Conservation (phyloP, 1,139 yeast species). For the Torulaspora pretoriensis region DNA sequence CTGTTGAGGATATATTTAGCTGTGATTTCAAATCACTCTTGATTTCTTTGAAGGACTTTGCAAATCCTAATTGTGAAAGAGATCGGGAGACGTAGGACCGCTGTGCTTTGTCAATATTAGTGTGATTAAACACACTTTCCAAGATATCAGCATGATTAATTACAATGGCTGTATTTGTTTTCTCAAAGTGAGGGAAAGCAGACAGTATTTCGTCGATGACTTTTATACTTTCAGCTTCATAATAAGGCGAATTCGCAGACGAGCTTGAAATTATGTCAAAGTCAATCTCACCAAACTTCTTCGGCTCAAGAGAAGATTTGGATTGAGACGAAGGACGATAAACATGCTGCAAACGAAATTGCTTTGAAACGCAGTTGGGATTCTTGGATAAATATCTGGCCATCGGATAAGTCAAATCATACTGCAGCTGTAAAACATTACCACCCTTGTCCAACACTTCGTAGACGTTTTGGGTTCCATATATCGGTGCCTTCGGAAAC, state of each 20-base stretch:
- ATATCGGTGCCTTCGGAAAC: conserved; percentile 78
- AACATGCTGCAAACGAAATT: conserved; percentile 74
- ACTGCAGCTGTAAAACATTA: conserved; percentile 79
- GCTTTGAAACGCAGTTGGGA: conserved; percentile 47
- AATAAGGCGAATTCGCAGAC: conserved; percentile 44
- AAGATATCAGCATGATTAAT: conserved; percentile 78
- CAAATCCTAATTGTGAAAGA: conserved; percentile 72
- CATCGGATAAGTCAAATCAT: conserved; percentile 82
- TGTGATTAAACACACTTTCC: conserved; percentile 69
- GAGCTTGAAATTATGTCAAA: conserved; percentile 72
- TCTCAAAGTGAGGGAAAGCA: conserved; percentile 60
- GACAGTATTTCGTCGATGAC: conserved; percentile 70
- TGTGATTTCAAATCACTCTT: conserved; percentile 64
- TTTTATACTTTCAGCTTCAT: conserved; percentile 85
- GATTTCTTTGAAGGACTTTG: conserved; percentile 61
- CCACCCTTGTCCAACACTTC: conserved; percentile 85
- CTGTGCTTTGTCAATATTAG: conserved; percentile 71
- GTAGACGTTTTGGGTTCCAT: conserved; percentile 59
- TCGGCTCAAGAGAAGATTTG: conserved; percentile 64
- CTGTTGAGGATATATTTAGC: conserved; percentile 72
- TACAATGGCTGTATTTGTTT: conserved; percentile 52
- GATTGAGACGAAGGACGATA: conserved; percentile 59
- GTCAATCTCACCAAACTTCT: conserved; percentile 72
- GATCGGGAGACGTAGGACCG: conserved; percentile 62
- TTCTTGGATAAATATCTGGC: conserved; percentile 76